phyloP scores from a whole-genome alignment of 306 rosid genomes.

The Cucurbita moschata region DNA sequence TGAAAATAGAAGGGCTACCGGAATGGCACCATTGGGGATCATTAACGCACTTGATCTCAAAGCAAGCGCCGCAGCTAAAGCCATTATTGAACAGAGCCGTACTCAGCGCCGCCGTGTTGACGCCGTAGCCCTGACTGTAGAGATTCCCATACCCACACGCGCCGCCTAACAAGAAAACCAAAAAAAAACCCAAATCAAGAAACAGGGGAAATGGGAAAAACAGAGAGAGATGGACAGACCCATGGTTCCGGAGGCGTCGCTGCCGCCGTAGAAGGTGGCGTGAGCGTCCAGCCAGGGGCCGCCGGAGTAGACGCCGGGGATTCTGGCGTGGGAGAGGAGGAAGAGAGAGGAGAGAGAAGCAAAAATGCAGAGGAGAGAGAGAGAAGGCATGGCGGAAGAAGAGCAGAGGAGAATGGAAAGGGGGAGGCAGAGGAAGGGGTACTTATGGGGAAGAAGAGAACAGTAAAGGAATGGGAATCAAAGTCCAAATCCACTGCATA shows the following conservation, averaged over 20 bases:
- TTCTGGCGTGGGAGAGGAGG: conserved; percentile 32
- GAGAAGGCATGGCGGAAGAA: conserved; percentile 36
- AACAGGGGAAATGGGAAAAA: neutral
- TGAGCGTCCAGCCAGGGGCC: conserved; percentile 77
- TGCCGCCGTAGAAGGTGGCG: conserved; percentile 97
- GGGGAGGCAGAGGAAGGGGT: conserved; percentile 37
- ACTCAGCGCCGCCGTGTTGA: conserved; percentile 84
- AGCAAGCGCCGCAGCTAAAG: conserved; percentile 73
- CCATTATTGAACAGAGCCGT: conserved; percentile 92
- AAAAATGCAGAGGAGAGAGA: conserved; percentile 25
- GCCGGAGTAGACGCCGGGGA: conserved; percentile 63
- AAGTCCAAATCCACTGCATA: neutral
- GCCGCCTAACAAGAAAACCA: conserved; percentile 37
- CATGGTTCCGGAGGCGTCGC: conserved; percentile 97
- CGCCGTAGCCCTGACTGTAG: conserved; percentile 93
- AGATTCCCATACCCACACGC: conserved; percentile 92
- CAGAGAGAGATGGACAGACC: conserved; percentile 19
- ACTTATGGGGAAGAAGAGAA: conserved; percentile 32
- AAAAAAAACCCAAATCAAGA: neutral
- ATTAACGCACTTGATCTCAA: conserved; percentile 65
- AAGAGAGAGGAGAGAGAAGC: conserved; percentile 30
- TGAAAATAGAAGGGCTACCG: conserved; percentile 66
- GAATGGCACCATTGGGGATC: conserved; percentile 81
- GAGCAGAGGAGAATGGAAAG: conserved; percentile 10
- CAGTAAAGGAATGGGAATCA: neutral